Percentiles rank a stretch among this genome's conserved stretches.
Conservation (phyloP, 108 stramenopile genomes). For the Discostella pseudostelligera region DNA sequence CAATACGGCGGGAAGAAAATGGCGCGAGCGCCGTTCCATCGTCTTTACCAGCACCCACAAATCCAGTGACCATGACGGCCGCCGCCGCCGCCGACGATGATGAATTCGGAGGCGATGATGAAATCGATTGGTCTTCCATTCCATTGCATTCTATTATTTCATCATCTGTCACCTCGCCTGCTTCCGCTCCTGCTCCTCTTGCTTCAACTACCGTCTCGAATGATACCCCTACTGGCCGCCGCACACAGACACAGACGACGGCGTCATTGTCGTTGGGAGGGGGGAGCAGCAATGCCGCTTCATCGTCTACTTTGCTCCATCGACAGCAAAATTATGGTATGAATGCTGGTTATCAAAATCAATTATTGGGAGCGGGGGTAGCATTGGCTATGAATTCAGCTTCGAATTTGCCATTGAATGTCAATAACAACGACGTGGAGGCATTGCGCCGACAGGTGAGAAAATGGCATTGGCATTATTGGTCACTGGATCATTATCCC, state of each 20-base stretch:
- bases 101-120: slow-evolving; percentile 23
- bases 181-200: background rate
- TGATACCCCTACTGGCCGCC: background rate
- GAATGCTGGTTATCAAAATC: background rate
- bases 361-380: background rate
- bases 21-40: too few relatives aligned
- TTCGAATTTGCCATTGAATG: background rate
- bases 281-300: background rate
- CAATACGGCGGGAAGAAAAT: too few relatives aligned
- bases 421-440: background rate
- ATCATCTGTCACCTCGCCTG: background rate
- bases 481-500: background rate
- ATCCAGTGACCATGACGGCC: background rate
- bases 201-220: background rate
- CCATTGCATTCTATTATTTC: slow-evolving; percentile 1
- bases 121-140: slow-evolving; percentile 40
- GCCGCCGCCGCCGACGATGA: slow-evolving; percentile 7
- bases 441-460: slow-evolving; percentile 15
- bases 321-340: background rate
- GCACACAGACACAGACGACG: background rate
- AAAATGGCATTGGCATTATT: background rate
- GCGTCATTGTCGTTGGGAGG: background rate
- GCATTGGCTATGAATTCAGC: background rate
- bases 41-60: too few relatives aligned
- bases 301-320: background rate